A percentile compares a stretch with the other conserved stretches of the same genome.
Evolutionary conservation across 305 asterid genomes (phyloP).

Genomic region (Fraxinus floribunda): DNA sequence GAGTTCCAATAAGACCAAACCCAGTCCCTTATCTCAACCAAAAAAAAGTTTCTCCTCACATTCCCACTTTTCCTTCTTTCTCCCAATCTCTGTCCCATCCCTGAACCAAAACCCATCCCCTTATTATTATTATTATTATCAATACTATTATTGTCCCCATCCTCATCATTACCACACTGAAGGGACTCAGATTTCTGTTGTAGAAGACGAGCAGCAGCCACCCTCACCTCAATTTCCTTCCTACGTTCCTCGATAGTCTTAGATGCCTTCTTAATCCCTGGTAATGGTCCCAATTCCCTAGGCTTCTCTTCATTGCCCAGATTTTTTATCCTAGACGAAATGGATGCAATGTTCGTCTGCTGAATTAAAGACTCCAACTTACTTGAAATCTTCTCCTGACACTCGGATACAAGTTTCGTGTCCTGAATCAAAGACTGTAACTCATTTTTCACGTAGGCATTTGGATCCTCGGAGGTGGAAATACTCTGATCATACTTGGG

Average conservation of each 20-base stretch:
- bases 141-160: conserved; percentile 38
- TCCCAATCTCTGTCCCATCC: conserved; percentile 51
- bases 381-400: conserved; percentile 57
- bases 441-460: background rate
- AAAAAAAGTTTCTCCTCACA: conserved; percentile 42
- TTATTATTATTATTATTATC: conserved; percentile 38
- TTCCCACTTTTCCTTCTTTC: conserved; percentile 66
- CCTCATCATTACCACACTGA: conserved; percentile 33
- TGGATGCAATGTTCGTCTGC: conserved; percentile 71
- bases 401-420: conserved; percentile 25
- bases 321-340: conserved; percentile 88
- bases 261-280: conserved; percentile 73
- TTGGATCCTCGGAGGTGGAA: background rate
- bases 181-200: conserved; percentile 75
- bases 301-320: conserved; percentile 84
- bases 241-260: conserved; percentile 88
- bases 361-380: conserved; percentile 73
- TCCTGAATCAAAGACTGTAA: background rate
- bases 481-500: background rate
- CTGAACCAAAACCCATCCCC: conserved; percentile 50
- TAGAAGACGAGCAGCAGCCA: conserved; percentile 86
- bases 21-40: conserved; percentile 72
- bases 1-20: conserved; percentile 78
- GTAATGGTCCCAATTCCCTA: conserved; percentile 81
- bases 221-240: conserved; percentile 92